Conservation (phyloP, 176 grass and related monocot species). For the Ampelocalamus luodianensis region DNA sequence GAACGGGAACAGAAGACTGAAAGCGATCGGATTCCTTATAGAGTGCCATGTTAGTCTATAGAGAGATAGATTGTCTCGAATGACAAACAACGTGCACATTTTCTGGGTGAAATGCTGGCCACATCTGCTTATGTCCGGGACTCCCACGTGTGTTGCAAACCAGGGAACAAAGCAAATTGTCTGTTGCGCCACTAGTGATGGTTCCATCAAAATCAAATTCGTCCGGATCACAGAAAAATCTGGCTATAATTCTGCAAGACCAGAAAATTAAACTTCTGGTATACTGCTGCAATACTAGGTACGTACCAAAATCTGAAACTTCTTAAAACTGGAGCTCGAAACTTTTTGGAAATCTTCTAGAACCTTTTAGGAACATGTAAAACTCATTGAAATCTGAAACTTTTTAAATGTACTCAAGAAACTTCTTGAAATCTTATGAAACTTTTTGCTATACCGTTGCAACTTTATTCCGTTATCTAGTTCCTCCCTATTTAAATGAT, state of each 20-base stretch:
- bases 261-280: not conserved
- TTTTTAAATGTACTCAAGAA: too few relatives aligned
- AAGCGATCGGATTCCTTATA: not conserved
- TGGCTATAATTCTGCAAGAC: not conserved
- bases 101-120: slow-evolving; percentile 14
- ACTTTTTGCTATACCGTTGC: too few relatives aligned
- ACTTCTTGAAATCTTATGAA: too few relatives aligned
- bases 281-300: not conserved
- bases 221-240: not conserved
- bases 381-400: too few relatives aligned
- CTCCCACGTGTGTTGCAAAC: not conserved
- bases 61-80: not conserved
- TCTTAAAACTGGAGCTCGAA: too few relatives aligned
- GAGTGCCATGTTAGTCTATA: too few relatives aligned
- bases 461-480: too few relatives aligned
- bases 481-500: not conserved
- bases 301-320: not conserved
- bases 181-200: not conserved
- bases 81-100: not conserved
- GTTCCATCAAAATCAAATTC: not conserved
- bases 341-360: too few relatives aligned
- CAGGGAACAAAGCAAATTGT: not conserved
- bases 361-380: too few relatives aligned
- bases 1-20: not conserved
- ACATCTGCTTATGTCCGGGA: not conserved